These are phyloP conservation scores for Colletotrichum sp. DNA, from an alignment of 2,329 filamentous ascomycete species.

Conservation along the genomic window DNA sequence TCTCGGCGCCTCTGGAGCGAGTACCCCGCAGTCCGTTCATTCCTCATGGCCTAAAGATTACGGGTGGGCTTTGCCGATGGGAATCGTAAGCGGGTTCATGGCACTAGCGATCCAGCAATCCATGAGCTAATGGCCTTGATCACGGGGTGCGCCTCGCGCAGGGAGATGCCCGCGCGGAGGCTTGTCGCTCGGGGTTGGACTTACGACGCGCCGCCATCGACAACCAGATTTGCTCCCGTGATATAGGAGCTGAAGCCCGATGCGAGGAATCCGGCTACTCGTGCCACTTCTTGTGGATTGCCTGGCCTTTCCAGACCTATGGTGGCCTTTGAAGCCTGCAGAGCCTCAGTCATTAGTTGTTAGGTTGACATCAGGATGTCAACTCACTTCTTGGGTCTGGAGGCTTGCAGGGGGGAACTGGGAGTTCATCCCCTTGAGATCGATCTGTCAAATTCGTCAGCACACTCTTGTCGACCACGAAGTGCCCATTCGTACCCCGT, in stretches of 20 bases:
- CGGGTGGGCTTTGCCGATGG: constrained; percentile 30
- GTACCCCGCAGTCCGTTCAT: constrained; percentile 8
- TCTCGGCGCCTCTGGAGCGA: background rate
- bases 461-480: too few relatives aligned
- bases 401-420: constrained; percentile 61
- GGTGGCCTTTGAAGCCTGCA: constrained; percentile 47
- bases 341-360: background rate
- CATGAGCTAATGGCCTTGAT: constrained; percentile 16
- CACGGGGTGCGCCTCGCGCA: background rate
- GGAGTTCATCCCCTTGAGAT: constrained; percentile 52
- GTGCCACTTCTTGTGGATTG: constrained; percentile 60
- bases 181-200: constrained; percentile 11
- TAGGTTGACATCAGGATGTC: background rate
- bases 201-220: constrained; percentile 62
- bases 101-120: constrained; percentile 26
- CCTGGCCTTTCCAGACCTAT: constrained; percentile 65
- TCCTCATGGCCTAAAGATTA: background rate
- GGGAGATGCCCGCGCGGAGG: background rate
- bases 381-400: constrained; percentile 49
- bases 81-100: constrained; percentile 45
- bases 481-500: constrained; percentile 34
- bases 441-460: constrained; percentile 39
- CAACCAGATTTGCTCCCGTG: constrained; percentile 65
- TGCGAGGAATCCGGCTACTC: constrained; percentile 66
- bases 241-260: constrained; percentile 68